Conservation (phyloP, 2,329 filamentous ascomycete genomes). For the Ascochyta lentis region DNA sequence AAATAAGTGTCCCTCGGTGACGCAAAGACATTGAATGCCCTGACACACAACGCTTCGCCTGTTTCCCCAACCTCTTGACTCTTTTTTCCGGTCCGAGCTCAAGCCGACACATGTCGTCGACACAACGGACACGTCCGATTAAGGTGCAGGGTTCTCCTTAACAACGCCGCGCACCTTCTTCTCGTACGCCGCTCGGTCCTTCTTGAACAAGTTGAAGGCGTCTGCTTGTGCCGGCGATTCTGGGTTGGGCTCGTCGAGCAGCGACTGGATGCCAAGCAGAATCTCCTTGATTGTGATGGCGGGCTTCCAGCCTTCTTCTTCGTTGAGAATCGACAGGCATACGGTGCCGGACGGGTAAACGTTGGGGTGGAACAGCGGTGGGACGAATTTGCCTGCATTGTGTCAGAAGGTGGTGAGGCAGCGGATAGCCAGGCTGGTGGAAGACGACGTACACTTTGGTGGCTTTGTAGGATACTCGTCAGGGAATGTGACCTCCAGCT, state of each 20-base stretch:
- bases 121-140: not conserved
- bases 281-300: conserved; percentile 99
- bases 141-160: conserved; percentile 84
- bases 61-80: not conserved
- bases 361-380: conserved; percentile 96
- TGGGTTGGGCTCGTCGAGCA: conserved; percentile 95
- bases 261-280: conserved; percentile 90
- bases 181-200: conserved; percentile 86
- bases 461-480: conserved; percentile 99
- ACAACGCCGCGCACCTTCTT: conserved; percentile 86
- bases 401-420: conserved; percentile 1
- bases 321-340: conserved; percentile 95
- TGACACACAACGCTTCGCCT: not conserved
- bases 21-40: not conserved
- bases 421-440: not conserved
- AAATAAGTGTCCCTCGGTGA: not conserved
- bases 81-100: not conserved
- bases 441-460: conserved; percentile 80
- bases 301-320: conserved; percentile 98
- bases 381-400: conserved; percentile 89
- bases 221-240: conserved; percentile 97
- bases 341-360: conserved; percentile 98
- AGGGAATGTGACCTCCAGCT: conserved; percentile 89
- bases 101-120: not conserved
- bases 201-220: conserved; percentile 96